Evolutionary conservation across 2,329 filamentous ascomycete species (phyloP), one percentile per base, ranked within the genome.

Genomic region (Madurella fahalii): DNA sequence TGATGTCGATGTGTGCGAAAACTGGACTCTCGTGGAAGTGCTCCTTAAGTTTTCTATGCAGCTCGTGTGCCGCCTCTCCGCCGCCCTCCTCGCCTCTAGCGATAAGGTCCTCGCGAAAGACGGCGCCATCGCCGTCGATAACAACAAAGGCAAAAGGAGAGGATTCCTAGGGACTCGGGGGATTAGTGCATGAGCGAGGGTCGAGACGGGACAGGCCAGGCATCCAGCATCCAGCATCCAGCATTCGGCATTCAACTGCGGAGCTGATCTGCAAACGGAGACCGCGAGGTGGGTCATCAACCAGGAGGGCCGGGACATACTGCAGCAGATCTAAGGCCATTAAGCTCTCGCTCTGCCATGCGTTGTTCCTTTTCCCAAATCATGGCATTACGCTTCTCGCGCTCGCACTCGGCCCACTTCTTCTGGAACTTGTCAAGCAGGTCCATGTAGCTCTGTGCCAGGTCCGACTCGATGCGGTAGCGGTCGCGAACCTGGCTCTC

Each of bases 61-160:
- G 54, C 39, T 56, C 49, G 30, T 69, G 65, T 4, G 68, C 69
- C 13, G 69, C 69, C 11, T 65, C 58, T 9, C 61, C 59, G 43
- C 70, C 70, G 25, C 69, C 70, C 9, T 69, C 65, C 12, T 67
- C 65, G 13, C 69, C 68, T 8, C 52, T 57, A 18, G 57, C 60
- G 20, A 71, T 65, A 31, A 69, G 60, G 4, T 67, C 64, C 12
- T 71, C 68, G 17, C 62, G 61, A 43, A 72, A 72, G 16, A 69
- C 56, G 12, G 68, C 68, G 2, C 69, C 69, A 32, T 71, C 69
- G 15, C 70, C 70, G 25, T 72, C 69, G 17, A 72, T 65, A 42
- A 71, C 64, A 25, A 67, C 65, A 39, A 66, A 68, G 9, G 67
- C 69, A 37, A 71, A 70, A 0, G 65, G 62, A 15, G 63, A 63